Base-by-base conservation (phyloP, 176 grass and related monocot species). In the Panicum miliaceum region DNA sequence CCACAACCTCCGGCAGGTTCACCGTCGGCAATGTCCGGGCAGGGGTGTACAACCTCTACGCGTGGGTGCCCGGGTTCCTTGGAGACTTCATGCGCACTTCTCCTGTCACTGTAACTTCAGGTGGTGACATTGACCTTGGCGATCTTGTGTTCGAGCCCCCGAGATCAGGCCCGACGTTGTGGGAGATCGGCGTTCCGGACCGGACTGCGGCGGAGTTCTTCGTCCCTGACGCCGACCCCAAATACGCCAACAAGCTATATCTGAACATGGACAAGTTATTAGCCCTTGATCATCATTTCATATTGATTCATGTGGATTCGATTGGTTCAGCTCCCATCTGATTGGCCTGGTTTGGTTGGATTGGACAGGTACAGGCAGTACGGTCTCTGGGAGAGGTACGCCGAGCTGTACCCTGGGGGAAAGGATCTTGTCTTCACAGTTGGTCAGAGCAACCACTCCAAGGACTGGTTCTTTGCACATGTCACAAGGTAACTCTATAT, bases 391-490 rank as follows among this genome's bases (percentile, higher is more conserved):
- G 96, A 93, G 22, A 85, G 92, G 74, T 98, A 93, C 73, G 68
- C 82, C 11, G 91, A 95, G 0, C 57, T 98, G 15, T 98, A 95
- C 83, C 91, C 91, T 0, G 12, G 29, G 0, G n/a, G 32, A 2
- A 32, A 32, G 13, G 93, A 98, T 69, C 82, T 73, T 7, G 64
- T 98, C n/a, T 98, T 90, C 81, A 82, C 7, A 0, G 51, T 98
- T 53, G 89, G 91, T 12, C 19, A 40, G 3, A 98, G 96, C 62
- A 56, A 93, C 29, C 74, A 83, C 68, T 86, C 41, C 50, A 98
- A 75, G 26, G 91, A 98, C 71, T 98, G 96, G 96, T 98, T 98
- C 77, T 98, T 93, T 41, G 92, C 92, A 0, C 96, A 98, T 29
- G 92, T 92, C 46, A 83, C 89, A 20, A 93, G 91, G 94, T 88